These are phyloP conservation scores for Phytophthora pluvialis DNA, from an alignment of 352 stramenopile genomes.

Conservation along the genomic window DNA sequence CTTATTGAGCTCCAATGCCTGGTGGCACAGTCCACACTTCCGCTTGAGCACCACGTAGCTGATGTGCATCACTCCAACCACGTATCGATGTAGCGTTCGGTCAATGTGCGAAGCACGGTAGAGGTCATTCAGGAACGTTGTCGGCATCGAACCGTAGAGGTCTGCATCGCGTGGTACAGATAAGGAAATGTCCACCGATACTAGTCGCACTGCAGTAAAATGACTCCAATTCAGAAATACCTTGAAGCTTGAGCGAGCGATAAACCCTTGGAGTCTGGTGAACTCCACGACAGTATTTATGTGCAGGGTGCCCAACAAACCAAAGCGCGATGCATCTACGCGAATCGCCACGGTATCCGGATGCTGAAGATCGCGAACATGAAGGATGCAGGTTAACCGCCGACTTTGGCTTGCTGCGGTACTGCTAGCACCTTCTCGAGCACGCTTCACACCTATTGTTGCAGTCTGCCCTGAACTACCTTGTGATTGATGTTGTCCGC, in stretches of 20 bases:
- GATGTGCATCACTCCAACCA: constrained; percentile 75
- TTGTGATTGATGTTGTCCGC: constrained; percentile 6
- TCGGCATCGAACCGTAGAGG: constrained; percentile 50
- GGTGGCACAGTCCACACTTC: constrained; percentile 63
- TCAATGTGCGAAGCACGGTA: constrained; percentile 53
- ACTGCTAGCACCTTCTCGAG: background rate
- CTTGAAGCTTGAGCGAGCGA: constrained; percentile 66
- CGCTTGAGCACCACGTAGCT: constrained; percentile 81
- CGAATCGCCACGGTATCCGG: constrained; percentile 57
- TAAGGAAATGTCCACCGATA: background rate
- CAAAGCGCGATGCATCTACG: constrained; percentile 54
- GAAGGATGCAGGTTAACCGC: constrained; percentile 35
- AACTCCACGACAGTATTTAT: constrained; percentile 53
- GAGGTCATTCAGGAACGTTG: constrained; percentile 49
- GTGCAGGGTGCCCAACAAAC: constrained; percentile 38
- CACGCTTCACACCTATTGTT: constrained; percentile 17
- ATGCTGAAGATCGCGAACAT: constrained; percentile 51
- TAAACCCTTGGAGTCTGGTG: constrained; percentile 59
- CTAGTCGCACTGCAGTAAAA: constrained; percentile 28
- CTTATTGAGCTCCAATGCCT: constrained; percentile 51
- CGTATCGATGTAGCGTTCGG: constrained; percentile 57
- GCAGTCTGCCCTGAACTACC: background rate
- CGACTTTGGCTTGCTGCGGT: background rate
- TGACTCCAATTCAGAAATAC: constrained; percentile 67
- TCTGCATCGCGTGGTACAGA: constrained; percentile 30